Evolutionary conservation across 345 rosid genomes (phyloP).

Genomic region (Citrus hindsii): DNA sequence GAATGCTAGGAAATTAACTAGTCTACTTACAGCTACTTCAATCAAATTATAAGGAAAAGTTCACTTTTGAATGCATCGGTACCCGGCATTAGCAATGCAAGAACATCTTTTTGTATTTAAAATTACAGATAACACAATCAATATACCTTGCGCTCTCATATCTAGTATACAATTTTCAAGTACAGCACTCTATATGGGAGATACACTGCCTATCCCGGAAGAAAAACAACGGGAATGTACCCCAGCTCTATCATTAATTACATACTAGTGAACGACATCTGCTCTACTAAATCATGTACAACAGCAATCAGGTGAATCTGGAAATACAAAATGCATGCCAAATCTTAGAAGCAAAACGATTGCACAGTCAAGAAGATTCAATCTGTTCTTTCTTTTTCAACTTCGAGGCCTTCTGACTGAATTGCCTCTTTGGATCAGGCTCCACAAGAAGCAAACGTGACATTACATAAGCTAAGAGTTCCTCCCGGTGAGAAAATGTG

Average conservation of each 20-base stretch:
- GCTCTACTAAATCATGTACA: conserved; percentile 5
- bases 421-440: conserved; percentile 32
- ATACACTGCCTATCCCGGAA: neutral
- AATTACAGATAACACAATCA: neutral
- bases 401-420: conserved; percentile 34
- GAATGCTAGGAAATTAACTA: neutral
- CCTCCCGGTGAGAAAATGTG: conserved; percentile 89
- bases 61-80: neutral
- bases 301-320: neutral
- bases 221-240: neutral
- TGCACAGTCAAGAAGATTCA: neutral
- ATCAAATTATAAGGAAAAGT: neutral
- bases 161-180: neutral
- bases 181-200: neutral
- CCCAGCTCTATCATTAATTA: neutral
- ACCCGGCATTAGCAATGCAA: neutral
- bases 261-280: too few species aligned
- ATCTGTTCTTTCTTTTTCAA: conserved; percentile 41
- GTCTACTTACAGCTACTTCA: neutral
- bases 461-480: conserved; percentile 74
- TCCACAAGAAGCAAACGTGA: conserved; percentile 66
- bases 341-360: neutral
- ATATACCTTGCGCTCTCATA: neutral
- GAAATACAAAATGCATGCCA: neutral
- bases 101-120: neutral